Percentiles rank a stretch among this genome's conserved stretches.
Evolutionary conservation across 371 early-diverging fungal genomes (phyloP).

Genomic region (Mucor circinelloides): DNA sequence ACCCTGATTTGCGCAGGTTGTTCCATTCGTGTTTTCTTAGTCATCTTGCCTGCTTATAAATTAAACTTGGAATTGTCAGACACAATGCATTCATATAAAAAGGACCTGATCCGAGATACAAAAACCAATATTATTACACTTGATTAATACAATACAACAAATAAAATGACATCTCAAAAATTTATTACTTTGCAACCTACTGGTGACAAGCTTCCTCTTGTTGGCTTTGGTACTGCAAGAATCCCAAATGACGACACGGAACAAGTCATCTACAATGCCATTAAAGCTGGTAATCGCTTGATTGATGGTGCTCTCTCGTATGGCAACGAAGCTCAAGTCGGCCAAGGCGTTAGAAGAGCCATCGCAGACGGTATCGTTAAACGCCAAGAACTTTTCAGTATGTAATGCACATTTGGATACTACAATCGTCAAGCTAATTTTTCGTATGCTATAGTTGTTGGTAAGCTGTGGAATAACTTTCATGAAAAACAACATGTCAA

Average conservation of each 20-base stretch:
- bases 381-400: slow-evolving; percentile 59
- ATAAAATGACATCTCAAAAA: too few relatives aligned
- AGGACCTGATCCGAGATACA: too few relatives aligned
- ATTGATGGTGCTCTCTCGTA: slow-evolving; percentile 54
- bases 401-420: slow-evolving; percentile 4
- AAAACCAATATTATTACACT: too few relatives aligned
- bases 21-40: too few relatives aligned
- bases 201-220: slow-evolving; percentile 47
- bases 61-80: too few relatives aligned
- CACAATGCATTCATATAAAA: too few relatives aligned
- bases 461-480: slow-evolving; percentile 73
- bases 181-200: slow-evolving; percentile 38
- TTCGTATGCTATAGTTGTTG: slow-evolving; percentile 60
- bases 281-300: slow-evolving; percentile 50
- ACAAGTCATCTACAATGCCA: slow-evolving; percentile 51
- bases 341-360: slow-evolving; percentile 56
- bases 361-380: slow-evolving; percentile 60
- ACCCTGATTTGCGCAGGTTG: too few relatives aligned
- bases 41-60: too few relatives aligned
- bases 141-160: too few relatives aligned
- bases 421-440: neutral
- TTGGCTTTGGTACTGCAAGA: slow-evolving; percentile 48
- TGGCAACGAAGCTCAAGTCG: slow-evolving; percentile 72
- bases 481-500: slow-evolving; percentile 53
- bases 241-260: slow-evolving; percentile 34